A percentile compares a stretch with the other conserved stretches of the same genome.
Evolutionary conservation across 2,329 filamentous ascomycete species (phyloP).

Genomic region (Nothophaeocryptopus gaeumannii): DNA sequence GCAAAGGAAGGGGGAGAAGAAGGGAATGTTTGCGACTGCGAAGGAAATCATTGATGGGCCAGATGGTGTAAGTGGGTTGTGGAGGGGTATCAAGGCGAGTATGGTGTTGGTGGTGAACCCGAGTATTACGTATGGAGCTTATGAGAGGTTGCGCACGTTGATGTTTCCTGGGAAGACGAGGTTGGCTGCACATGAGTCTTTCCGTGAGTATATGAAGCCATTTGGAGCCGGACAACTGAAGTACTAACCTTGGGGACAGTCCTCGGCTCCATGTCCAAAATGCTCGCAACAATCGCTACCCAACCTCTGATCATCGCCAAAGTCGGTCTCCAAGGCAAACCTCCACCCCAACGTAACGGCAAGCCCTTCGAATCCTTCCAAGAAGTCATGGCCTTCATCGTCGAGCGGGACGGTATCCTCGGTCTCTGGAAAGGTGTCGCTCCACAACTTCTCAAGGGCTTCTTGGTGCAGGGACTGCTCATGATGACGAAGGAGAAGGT

Average conservation of each 20-base stretch:
- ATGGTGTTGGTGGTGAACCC: constrained; percentile 94
- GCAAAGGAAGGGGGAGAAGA: constrained; percentile 77
- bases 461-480: constrained; percentile 88
- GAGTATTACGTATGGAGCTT: constrained; percentile 95
- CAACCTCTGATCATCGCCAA: constrained; percentile 97
- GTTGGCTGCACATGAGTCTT: constrained; percentile 82
- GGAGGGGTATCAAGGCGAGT: constrained; percentile 93
- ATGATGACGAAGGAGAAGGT: constrained; percentile 99
- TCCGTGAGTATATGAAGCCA: constrained; percentile 62
- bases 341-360: constrained; percentile 76
- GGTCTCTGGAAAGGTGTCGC: constrained; percentile 97
- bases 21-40: constrained; percentile 82
- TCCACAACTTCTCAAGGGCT: constrained; percentile 87
- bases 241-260: constrained; percentile 51
- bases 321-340: constrained; percentile 90
- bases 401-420: constrained; percentile 77
- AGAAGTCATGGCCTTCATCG: constrained; percentile 92
- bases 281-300: constrained; percentile 83
- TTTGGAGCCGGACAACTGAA: neutral
- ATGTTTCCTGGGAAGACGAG: constrained; percentile 74
- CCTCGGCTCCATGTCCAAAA: constrained; percentile 88
- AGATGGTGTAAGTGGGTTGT: constrained; percentile 83
- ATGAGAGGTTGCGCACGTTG: constrained; percentile 77
- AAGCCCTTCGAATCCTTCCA: constrained; percentile 91
- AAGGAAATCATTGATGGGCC: constrained; percentile 85